Evolutionary conservation across 345 rosid species (phyloP).

Genomic region (Euphorbia tirucalli): DNA sequence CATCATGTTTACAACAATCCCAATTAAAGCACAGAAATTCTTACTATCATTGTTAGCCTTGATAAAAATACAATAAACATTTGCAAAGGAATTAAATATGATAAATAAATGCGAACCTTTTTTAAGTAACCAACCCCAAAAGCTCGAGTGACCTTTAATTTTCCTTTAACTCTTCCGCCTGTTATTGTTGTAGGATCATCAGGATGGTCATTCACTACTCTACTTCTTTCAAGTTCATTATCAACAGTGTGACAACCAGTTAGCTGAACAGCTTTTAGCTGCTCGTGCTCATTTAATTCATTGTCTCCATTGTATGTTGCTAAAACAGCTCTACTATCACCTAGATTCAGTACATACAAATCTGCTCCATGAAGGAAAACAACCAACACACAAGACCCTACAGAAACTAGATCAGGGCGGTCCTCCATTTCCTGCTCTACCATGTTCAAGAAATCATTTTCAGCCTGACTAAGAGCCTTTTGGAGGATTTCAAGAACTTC

Average conservation of each 20-base stretch:
- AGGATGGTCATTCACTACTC: slow-evolving; percentile 67
- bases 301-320: slow-evolving; percentile 53
- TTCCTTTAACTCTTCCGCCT: slow-evolving; percentile 87
- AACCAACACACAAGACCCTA: slow-evolving; percentile 89
- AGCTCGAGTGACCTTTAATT: slow-evolving; percentile 92
- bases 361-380: slow-evolving; percentile 74
- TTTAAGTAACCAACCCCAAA: slow-evolving; percentile 93
- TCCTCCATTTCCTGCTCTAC: slow-evolving; percentile 99
- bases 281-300: slow-evolving; percentile 24
- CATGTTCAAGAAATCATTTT: slow-evolving; percentile 80
- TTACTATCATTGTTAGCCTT: background rate
- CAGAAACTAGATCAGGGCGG: slow-evolving; percentile 92
- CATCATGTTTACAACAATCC: slow-evolving; percentile 1
- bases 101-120: slow-evolving; percentile 42
- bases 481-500: slow-evolving; percentile 78
- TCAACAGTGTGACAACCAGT: slow-evolving; percentile 86
- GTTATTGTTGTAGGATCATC: slow-evolving; percentile 68
- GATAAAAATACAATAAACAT: background rate
- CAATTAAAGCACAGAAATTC: background rate
- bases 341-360: slow-evolving; percentile 74
- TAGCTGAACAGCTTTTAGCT: slow-evolving; percentile 78
- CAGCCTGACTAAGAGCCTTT: slow-evolving; percentile 74
- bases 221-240: slow-evolving; percentile 66
- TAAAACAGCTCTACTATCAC: slow-evolving; percentile 93
- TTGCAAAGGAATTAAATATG: background rate